These are phyloP conservation scores for Beta lomatogona DNA, from an alignment of 179 eudicot genomes.

Conservation along the genomic window DNA sequence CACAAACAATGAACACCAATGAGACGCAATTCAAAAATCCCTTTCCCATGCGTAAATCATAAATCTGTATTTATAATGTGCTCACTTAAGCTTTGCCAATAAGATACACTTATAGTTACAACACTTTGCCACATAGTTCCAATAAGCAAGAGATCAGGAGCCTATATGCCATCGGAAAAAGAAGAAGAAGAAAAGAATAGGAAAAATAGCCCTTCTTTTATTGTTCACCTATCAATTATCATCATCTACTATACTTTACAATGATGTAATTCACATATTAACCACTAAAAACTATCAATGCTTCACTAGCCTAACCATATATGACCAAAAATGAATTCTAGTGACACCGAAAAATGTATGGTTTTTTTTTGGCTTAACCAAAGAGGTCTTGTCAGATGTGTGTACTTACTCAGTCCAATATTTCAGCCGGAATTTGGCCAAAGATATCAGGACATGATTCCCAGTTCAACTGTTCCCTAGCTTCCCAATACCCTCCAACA, in stretches of 20 bases:
- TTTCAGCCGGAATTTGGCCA: conserved; percentile 73
- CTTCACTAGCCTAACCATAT: conserved; percentile 32
- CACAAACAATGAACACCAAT: background rate
- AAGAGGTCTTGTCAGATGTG: conserved; percentile 19
- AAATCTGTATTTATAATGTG: background rate
- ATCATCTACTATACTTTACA: conserved; percentile 39
- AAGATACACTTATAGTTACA: background rate
- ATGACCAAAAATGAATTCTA: conserved; percentile 34
- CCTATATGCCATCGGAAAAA: background rate
- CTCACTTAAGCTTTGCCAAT: conserved; percentile 4
- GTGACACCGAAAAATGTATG: conserved; percentile 18
- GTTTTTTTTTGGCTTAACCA: conserved; percentile 15
- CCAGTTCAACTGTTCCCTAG: conserved; percentile 73
- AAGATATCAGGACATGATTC: conserved; percentile 88
- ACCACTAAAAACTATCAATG: conserved; percentile 23
- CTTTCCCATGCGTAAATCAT: background rate
- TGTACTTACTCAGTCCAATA: conserved; percentile 30
- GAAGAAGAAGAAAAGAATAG: conserved; percentile 14
- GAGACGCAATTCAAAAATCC: background rate
- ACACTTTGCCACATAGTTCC: background rate
- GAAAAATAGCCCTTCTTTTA: conserved; percentile 25
- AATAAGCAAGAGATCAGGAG: background rate
- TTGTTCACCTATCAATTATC: conserved; percentile 28
- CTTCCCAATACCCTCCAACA: conserved; percentile 93
- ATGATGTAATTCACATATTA: conserved; percentile 32